Conservation (phyloP, 352 stramenopile genomes). For the Phytophthora kernoviae region DNA sequence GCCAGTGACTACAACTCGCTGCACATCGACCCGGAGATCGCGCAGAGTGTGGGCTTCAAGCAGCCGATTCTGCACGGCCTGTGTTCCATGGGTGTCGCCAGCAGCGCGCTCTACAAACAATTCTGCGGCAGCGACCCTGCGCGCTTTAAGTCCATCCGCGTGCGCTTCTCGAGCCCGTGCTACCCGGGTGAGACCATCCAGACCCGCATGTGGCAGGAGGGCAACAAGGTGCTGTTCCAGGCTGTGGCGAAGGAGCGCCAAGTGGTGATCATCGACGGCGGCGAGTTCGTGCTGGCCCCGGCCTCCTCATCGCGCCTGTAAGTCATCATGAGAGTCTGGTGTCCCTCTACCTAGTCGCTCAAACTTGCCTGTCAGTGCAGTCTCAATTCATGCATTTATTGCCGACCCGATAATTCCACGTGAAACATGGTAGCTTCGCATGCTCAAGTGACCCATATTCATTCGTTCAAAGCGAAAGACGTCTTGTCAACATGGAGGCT, state of each 20-base stretch:
- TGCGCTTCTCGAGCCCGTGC: constrained; percentile 87
- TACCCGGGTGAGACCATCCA: constrained; percentile 89
- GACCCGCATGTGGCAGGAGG: constrained; percentile 80
- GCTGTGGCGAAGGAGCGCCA: constrained; percentile 75
- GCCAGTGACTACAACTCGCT: constrained; percentile 94
- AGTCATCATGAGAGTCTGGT: neutral
- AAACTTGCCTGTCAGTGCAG: neutral
- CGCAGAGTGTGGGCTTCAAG: constrained; percentile 74
- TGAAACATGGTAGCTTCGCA: neutral
- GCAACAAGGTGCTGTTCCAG: constrained; percentile 73
- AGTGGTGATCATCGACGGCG: constrained; percentile 77
- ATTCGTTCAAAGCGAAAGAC: too few species aligned
- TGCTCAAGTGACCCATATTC: neutral
- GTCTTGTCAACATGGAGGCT: constrained; percentile 15
- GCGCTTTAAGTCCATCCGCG: constrained; percentile 86
- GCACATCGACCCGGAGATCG: constrained; percentile 91
- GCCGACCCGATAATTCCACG: constrained; percentile 1
- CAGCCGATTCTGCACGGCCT: constrained; percentile 94
- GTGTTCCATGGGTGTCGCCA: constrained; percentile 91
- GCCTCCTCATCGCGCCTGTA: constrained; percentile 32
- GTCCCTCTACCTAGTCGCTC: neutral
- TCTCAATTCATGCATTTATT: neutral
- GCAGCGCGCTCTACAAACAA: constrained; percentile 77
- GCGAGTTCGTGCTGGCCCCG: constrained; percentile 68
- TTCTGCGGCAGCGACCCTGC: constrained; percentile 74